Evolutionary conservation across 2,329 filamentous ascomycete genomes (phyloP).

Genomic region (Arthroderma sp.): DNA sequence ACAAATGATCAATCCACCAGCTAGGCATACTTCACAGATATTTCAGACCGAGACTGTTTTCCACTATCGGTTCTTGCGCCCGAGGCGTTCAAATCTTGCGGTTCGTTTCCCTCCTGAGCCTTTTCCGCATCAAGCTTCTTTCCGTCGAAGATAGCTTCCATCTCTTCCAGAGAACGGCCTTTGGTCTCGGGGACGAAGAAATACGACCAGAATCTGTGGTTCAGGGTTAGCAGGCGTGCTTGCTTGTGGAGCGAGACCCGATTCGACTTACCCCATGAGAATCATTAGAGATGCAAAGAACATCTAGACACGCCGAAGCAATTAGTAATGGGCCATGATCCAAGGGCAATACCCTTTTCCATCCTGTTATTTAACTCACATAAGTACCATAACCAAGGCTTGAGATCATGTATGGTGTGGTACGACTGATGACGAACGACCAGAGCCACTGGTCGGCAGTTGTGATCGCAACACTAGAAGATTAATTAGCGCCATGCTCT

Average conservation of each 20-base stretch:
- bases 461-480: conserved; percentile 47
- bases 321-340: no score
- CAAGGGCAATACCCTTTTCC: no score
- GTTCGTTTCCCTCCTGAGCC: no score
- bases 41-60: no score
- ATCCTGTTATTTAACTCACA: conserved; percentile 2
- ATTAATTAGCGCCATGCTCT: no score
- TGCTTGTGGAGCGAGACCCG: no score
- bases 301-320: conserved; percentile 21
- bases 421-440: conserved; percentile 24
- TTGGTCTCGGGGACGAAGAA: conserved; percentile 59
- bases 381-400: conserved; percentile 48
- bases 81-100: no score
- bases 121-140: no score
- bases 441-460: conserved; percentile 24
- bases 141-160: conserved; percentile 10
- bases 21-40: no score
- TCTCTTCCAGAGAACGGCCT: conserved; percentile 32
- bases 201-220: conserved; percentile 44
- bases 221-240: conserved; percentile 37
- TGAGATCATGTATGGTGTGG: conserved; percentile 30
- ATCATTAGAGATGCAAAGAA: conserved; percentile 55
- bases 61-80: no score
- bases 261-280: conserved; percentile 11
- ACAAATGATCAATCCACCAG: no score